Conservation (phyloP, 2,329 filamentous ascomycete species). For the Xylaria polymorpha region DNA sequence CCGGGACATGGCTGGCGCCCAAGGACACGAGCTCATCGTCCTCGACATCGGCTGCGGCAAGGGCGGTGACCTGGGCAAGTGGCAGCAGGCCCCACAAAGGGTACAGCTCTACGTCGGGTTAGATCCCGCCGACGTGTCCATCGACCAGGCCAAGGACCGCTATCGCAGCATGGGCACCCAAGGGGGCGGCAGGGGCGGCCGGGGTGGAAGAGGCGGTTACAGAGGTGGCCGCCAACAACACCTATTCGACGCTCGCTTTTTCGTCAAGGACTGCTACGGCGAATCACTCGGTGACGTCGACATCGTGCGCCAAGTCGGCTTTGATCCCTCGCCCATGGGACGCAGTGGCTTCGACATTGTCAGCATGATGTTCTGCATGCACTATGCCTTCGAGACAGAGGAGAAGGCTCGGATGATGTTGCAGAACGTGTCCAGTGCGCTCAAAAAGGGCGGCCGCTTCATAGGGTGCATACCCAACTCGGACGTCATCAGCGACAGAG, state of each 20-base stretch:
- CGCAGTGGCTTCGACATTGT: constrained; percentile 93
- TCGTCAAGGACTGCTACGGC: constrained; percentile 91
- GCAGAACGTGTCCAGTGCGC: constrained; percentile 85
- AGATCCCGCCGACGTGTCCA: constrained; percentile 91
- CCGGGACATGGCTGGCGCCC: constrained; percentile 53
- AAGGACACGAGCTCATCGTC: constrained; percentile 75
- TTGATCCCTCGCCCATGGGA: constrained; percentile 79
- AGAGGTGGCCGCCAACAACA: constrained; percentile 63
- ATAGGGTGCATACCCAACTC: constrained; percentile 98
- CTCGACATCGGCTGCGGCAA: constrained; percentile 97
- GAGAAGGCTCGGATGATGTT: constrained; percentile 92
- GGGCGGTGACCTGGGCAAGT: constrained; percentile 94
- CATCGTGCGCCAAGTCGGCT: constrained; percentile 87
- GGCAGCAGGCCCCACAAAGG: constrained; percentile 91
- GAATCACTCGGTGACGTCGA: constrained; percentile 84
- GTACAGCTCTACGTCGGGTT: constrained; percentile 95
- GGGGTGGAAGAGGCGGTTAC: constrained; percentile 59
- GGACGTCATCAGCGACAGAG: constrained; percentile 83
- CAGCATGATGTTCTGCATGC: constrained; percentile 99
- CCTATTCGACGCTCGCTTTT: constrained; percentile 87
- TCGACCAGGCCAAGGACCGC: constrained; percentile 88
- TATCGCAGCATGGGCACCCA: constrained; percentile 78
- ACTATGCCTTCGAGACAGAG: constrained; percentile 97
- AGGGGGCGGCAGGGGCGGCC: constrained; percentile 64
- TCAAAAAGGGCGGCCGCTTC: constrained; percentile 95